Percentiles rank a stretch among this genome's conserved stretches.
Conservation (phyloP, 257 asterid genomes). For the Sherardia arvensis region DNA sequence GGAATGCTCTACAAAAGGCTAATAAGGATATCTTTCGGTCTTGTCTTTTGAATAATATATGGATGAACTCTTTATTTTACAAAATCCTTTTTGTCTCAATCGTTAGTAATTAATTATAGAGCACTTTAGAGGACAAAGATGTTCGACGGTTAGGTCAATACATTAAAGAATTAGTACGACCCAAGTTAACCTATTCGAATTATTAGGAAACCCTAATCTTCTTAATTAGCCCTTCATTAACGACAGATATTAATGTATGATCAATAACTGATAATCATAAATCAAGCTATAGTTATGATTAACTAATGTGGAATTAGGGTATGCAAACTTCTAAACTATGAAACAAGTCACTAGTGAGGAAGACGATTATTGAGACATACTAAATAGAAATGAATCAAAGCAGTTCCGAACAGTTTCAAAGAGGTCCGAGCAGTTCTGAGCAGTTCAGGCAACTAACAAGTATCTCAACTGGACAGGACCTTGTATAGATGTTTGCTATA, state of each 20-base stretch:
- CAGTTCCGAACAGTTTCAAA: too few relatives aligned
- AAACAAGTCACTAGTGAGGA: too few relatives aligned
- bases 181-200: neutral
- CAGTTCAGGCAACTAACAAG: too few relatives aligned
- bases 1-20: constrained; percentile 1
- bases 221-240: neutral
- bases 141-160: neutral
- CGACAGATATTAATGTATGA: neutral
- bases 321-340: too few relatives aligned
- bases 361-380: too few relatives aligned
- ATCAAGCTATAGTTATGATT: too few relatives aligned
- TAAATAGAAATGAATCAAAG: too few relatives aligned
- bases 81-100: neutral
- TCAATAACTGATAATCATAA: too few relatives aligned
- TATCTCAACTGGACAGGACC: too few relatives aligned
- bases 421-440: too few relatives aligned
- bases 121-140: neutral
- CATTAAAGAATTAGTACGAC: neutral
- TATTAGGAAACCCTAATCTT: neutral
- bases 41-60: neutral
- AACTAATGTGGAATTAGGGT: too few relatives aligned
- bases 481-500: too few relatives aligned
- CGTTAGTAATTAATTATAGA: neutral
- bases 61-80: neutral
- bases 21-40: constrained; percentile 5